Conservation (phyloP, 352 stramenopile species). For the Plasmopara viticola region DNA sequence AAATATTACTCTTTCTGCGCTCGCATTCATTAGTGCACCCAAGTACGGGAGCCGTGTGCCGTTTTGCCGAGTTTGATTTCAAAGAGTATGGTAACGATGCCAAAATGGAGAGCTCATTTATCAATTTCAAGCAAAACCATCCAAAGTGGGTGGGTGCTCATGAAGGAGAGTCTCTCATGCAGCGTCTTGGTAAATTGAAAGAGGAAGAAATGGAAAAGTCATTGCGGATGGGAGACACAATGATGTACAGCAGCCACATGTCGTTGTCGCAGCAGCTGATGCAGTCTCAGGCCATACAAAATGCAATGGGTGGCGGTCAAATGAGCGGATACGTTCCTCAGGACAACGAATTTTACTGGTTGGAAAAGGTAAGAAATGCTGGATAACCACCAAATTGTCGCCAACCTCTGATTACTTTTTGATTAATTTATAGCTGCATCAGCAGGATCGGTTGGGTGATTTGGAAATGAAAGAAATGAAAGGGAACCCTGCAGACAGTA, state of each 20-base stretch:
- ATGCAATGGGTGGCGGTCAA: slow-evolving; percentile 43
- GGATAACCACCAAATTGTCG: neutral
- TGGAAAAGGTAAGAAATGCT: slow-evolving; percentile 62
- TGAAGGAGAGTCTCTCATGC: slow-evolving; percentile 69
- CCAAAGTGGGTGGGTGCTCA: slow-evolving; percentile 72
- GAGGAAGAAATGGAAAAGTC: slow-evolving; percentile 85
- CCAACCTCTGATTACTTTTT: slow-evolving; percentile 6
- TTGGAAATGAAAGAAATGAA: slow-evolving; percentile 34
- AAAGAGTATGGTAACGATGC: slow-evolving; percentile 88
- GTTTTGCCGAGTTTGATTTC: slow-evolving; percentile 95
- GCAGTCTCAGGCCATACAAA: slow-evolving; percentile 81
- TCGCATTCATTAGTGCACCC: slow-evolving; percentile 90
- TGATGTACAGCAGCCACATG: slow-evolving; percentile 70
- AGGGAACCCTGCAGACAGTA: slow-evolving; percentile 28
- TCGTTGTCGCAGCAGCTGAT: slow-evolving; percentile 85
- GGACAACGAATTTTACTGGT: slow-evolving; percentile 86
- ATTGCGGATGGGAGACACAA: slow-evolving; percentile 75
- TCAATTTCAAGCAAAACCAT: slow-evolving; percentile 94
- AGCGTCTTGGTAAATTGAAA: slow-evolving; percentile 61
- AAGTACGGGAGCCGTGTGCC: slow-evolving; percentile 92
- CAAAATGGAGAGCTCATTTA: slow-evolving; percentile 97
- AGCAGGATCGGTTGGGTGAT: slow-evolving; percentile 45
- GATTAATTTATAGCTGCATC: slow-evolving; percentile 41
- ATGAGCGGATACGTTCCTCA: slow-evolving; percentile 51
- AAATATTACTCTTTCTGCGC: slow-evolving; percentile 92